Conservation (phyloP, 306 rosid species). For the Prunus davidiana region DNA sequence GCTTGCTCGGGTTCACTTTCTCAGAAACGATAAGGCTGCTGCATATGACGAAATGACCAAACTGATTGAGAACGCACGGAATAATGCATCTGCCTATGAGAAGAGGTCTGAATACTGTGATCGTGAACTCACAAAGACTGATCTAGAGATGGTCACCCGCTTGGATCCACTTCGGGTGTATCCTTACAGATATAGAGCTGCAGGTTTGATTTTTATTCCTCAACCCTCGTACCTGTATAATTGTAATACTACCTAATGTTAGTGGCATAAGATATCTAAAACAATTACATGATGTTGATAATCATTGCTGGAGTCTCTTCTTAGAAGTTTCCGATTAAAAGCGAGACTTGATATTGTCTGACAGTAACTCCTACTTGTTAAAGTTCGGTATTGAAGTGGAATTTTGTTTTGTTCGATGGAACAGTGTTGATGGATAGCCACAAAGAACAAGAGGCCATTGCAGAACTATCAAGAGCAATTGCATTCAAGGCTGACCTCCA, state of each 20-base stretch:
- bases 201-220: constrained; percentile 49
- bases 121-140: constrained; percentile 71
- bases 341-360: too few species aligned
- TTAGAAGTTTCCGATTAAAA: too few species aligned
- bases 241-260: background rate
- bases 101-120: constrained; percentile 92
- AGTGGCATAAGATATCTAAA: too few species aligned
- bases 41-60: constrained; percentile 86
- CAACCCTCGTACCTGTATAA: background rate
- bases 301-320: too few species aligned
- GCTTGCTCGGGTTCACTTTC: constrained; percentile 88
- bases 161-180: constrained; percentile 88
- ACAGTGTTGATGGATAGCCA: constrained; percentile 87
- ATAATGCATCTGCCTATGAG: constrained; percentile 84
- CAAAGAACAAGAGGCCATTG: constrained; percentile 80
- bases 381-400: background rate
- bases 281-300: too few species aligned
- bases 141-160: constrained; percentile 76
- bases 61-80: constrained; percentile 69
- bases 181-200: constrained; percentile 97
- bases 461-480: constrained; percentile 77
- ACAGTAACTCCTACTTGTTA: too few species aligned
- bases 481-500: constrained; percentile 91
- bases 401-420: constrained; percentile 10
- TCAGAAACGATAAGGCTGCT: constrained; percentile 54